Conservation (phyloP, 768 basidiomycete species). For the Mycena rosella region DNA sequence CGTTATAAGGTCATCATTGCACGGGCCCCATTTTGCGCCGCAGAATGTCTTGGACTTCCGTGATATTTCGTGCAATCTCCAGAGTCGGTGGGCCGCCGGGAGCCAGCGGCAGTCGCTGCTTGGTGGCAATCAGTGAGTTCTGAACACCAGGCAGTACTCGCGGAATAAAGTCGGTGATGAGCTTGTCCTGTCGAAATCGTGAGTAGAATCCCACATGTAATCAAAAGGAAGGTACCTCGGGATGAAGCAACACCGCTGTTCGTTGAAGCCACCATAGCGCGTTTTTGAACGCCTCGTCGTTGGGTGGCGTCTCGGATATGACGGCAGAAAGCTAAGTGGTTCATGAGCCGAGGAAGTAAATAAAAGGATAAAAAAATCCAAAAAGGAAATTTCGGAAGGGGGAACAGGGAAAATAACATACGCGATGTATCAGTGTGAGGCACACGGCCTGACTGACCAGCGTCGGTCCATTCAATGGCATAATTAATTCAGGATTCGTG, state of each 20-base stretch:
- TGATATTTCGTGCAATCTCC: slow-evolving; percentile 77
- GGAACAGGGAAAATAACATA: too few species aligned
- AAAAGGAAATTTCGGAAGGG: too few species aligned
- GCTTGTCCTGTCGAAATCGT: slow-evolving; percentile 68
- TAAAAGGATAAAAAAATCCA: too few species aligned
- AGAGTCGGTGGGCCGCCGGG: slow-evolving; percentile 77
- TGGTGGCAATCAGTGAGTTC: slow-evolving; percentile 79
- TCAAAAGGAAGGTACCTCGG: slow-evolving; percentile 64
- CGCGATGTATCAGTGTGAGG: too few species aligned
- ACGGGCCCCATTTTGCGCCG: slow-evolving; percentile 55
- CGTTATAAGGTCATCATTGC: slow-evolving; percentile 39
- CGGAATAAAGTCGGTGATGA: slow-evolving; percentile 85
- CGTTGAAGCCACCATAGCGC: slow-evolving; percentile 92
- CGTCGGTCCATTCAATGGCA: slow-evolving; percentile 78
- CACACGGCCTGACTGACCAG: slow-evolving; percentile 90
- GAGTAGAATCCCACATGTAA: neutral
- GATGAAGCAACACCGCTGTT: slow-evolving; percentile 75
- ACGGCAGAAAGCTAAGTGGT: slow-evolving; percentile 74
- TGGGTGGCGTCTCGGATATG: slow-evolving; percentile 80
- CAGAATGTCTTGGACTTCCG: slow-evolving; percentile 83
- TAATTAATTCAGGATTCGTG: slow-evolving; percentile 83
- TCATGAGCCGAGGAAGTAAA: too few species aligned
- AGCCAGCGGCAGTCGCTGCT: slow-evolving; percentile 83
- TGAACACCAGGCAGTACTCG: slow-evolving; percentile 87
- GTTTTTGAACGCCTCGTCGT: slow-evolving; percentile 85